Base-by-base conservation (phyloP, 495 filamentous ascomycete species). In the Neurospora sp. region DNA sequence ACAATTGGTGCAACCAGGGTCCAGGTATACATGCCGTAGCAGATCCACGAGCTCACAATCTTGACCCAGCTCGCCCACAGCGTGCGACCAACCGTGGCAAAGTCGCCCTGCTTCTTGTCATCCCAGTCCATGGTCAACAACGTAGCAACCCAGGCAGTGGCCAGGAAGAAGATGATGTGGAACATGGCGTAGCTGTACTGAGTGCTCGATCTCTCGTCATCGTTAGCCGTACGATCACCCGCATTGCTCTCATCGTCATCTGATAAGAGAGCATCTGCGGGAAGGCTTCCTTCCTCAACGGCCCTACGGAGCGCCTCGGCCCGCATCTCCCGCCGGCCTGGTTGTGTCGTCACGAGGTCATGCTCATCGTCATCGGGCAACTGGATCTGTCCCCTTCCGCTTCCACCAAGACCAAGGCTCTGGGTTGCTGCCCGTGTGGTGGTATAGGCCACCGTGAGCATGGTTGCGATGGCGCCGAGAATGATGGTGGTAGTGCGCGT, bases 21-120 rank as follows among this genome's bases (percentile, higher is more conserved):
- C 96, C 96, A 99, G 48, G 89, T 85, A 77, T 98, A 99, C 81
- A 99, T 93, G 46, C 84, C 90, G 82, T 99, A 98, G 82, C 96
- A 98, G 68, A 96, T 91, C 96, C 96, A 99, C 20, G 94, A 90
- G 83, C 94, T 97, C 69, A 98, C 89, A 80, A 99, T 98, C 90
- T 98, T 99, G 75, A 97, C 94, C 96, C 96, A 99, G 82, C 93
- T 97, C 27, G 96, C 96, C 90, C 94, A 97, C 84, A 98, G 96
- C 22, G 95, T 98, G 69, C 96, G 85, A 39, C 96, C 96, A 20
- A 99, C 95, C 0, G 96, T 91, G 5, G 92, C 91, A 81, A 99
- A 98, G 77, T 94, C 89, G 53, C 91, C 88, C 38, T 81, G 79
- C 37, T 82, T 79, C 71, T 86, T 83, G 5, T 89, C 86, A 22